Evolutionary conservation across 1,139 yeast genomes (phyloP).

Genomic region (Diutina sp.): DNA sequence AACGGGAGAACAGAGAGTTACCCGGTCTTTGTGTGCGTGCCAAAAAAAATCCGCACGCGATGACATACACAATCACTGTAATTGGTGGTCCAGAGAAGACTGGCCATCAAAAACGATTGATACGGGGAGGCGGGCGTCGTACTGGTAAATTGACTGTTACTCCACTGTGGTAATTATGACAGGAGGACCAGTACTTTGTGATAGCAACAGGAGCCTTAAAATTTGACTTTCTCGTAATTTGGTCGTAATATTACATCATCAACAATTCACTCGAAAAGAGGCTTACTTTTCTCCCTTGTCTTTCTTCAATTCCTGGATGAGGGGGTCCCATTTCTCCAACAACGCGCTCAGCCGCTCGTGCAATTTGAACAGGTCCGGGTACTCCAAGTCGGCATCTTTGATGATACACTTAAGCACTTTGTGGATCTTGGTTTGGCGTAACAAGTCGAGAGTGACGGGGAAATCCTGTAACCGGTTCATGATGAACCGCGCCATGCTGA

Average conservation of each 20-base stretch:
- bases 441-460: constrained; percentile 41
- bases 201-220: too few species aligned
- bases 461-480: constrained; percentile 37
- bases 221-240: too few species aligned
- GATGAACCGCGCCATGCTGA: constrained; percentile 38
- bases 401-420: constrained; percentile 39
- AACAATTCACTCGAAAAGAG: neutral
- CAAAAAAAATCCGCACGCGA: too few species aligned
- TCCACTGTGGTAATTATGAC: too few species aligned
- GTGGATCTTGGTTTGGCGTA: constrained; percentile 40
- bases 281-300: constrained; percentile 8
- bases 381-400: constrained; percentile 26
- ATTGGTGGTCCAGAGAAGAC: too few species aligned
- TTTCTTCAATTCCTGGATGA: constrained; percentile 21
- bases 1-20: neutral
- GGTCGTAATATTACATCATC: constrained; percentile 1
- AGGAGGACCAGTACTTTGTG: too few species aligned
- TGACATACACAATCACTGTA: too few species aligned
- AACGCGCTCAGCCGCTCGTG: constrained; percentile 34
- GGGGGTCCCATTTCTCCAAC: constrained; percentile 30
- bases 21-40: neutral
- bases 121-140: too few species aligned
- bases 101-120: too few species aligned
- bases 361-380: constrained; percentile 33
- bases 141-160: too few species aligned